Base-by-base conservation (phyloP, 257 asterid species). In the Verbascum thapsus region DNA sequence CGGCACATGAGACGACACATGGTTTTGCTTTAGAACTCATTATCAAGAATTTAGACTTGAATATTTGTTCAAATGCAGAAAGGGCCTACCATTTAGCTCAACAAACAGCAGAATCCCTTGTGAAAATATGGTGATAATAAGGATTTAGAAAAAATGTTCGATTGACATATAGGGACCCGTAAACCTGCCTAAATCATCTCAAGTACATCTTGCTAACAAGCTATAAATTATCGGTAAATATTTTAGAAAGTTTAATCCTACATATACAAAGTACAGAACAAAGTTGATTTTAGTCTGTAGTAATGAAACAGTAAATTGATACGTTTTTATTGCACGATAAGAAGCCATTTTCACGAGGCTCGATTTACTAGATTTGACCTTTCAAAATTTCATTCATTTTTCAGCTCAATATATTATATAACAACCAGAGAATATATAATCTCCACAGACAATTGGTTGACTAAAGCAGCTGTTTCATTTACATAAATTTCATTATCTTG, bases 1-100 rank as follows among this genome's bases (percentile, higher is more conserved):
- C 12, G 49, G 80, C 80, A 80, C 85, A 73, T 76, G 85, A 70
- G 20, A 64, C 42, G 42, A 70, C 85, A 76, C 85, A 68, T 71
- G 77, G 56, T 43, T 56, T 49, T 80, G 82, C 69, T 73, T 76
- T 66, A 69, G 69, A 67, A 67, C 71, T 67, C 51, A 67, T 22
- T 8, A 38, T 68, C 71, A 72, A 39, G 56, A 76, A 72, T 72
- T 63, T 60, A 63, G 69, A 58, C 52, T 30, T 66, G 69, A 59
- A 74, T 72, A 66, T 37, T 23, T 60, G 75, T 63, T 65, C 50
- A 66, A 61, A 54, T 68, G 66, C 68, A 45, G 37, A 51, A 26
- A 56, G 57, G 6, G 73, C 82, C 85, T 56, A 74, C 82, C 81
- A 69, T 58, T 53, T 43, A 43, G 12, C 69, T 49, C 70, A 66